These are phyloP conservation scores for Malassezia obtusa DNA, from an alignment of 1,284 basidiomycete species.

Conservation along the genomic window DNA sequence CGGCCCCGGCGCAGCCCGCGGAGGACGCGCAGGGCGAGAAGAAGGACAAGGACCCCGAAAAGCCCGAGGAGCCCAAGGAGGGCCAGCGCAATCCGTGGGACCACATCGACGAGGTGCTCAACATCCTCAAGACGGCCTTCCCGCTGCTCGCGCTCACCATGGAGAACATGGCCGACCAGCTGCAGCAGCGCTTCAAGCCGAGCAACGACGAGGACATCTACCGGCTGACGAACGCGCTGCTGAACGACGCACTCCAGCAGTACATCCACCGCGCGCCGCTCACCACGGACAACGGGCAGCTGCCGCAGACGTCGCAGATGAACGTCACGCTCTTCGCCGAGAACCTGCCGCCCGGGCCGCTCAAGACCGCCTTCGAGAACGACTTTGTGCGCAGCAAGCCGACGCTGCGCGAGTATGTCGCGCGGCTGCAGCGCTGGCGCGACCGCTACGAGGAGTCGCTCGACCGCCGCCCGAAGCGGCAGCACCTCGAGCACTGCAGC, in stretches of 20 bases:
- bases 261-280: constrained; percentile 42
- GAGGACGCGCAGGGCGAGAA: neutral
- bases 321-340: constrained; percentile 66
- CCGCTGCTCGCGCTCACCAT: constrained; percentile 86
- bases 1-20: neutral
- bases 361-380: constrained; percentile 72
- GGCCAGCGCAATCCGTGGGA: constrained; percentile 65
- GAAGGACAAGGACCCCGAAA: constrained; percentile 16
- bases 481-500: constrained; percentile 79
- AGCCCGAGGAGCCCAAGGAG: constrained; percentile 11
- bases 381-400: constrained; percentile 78
- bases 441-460: constrained; percentile 79
- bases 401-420: constrained; percentile 77
- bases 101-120: constrained; percentile 84
- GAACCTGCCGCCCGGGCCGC: constrained; percentile 48
- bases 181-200: constrained; percentile 81
- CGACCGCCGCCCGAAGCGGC: constrained; percentile 69
- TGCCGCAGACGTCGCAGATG: constrained; percentile 55
- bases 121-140: constrained; percentile 91
- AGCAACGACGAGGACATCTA: constrained; percentile 89
- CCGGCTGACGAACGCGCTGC: constrained; percentile 73
- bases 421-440: constrained; percentile 80
- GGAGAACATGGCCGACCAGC: constrained; percentile 96
- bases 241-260: constrained; percentile 56
- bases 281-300: constrained; percentile 61